Evolutionary conservation across 2,329 filamentous ascomycete species (phyloP).

Genomic region (Calycina herbarum): DNA sequence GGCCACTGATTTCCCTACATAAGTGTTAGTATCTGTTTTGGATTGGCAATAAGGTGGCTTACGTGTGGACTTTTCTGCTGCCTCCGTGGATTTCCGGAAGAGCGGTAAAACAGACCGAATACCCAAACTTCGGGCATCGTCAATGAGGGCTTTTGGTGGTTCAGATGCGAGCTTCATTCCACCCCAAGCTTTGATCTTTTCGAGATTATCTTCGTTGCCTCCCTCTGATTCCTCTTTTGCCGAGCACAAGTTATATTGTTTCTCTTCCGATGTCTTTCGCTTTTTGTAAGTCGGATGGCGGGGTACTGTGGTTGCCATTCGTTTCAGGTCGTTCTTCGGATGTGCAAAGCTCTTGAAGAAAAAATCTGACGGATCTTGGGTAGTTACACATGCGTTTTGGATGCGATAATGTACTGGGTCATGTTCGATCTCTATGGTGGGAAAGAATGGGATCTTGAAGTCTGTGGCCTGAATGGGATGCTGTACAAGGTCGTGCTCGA

Average conservation of each 20-base stretch:
- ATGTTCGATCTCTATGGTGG: background rate
- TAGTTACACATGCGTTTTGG: background rate
- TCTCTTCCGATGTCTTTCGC: background rate
- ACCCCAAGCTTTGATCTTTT: background rate
- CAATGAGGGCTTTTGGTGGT: background rate
- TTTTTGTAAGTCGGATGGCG: background rate
- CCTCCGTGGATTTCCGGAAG: slow-evolving; percentile 31
- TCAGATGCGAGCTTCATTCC: background rate
- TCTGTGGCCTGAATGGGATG: too few relatives aligned
- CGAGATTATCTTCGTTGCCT: background rate
- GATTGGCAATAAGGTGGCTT: slow-evolving; percentile 13
- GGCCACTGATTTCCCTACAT: slow-evolving; percentile 34
- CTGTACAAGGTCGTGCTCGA: too few relatives aligned
- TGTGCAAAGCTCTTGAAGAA: background rate
- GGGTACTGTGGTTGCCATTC: background rate
- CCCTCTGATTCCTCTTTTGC: background rate
- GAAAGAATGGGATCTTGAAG: too few relatives aligned
- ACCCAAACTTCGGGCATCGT: slow-evolving; percentile 30
- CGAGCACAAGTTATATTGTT: background rate
- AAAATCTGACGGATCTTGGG: background rate
- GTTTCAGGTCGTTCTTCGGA: background rate
- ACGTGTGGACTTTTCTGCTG: slow-evolving; percentile 35
- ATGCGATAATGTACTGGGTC: background rate
- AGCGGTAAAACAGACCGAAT: slow-evolving; percentile 35
- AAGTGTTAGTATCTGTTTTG: background rate